phyloP scores from a whole-genome alignment of 1,284 basidiomycete genomes.

The Cutaneotrichosporon curvatum region DNA sequence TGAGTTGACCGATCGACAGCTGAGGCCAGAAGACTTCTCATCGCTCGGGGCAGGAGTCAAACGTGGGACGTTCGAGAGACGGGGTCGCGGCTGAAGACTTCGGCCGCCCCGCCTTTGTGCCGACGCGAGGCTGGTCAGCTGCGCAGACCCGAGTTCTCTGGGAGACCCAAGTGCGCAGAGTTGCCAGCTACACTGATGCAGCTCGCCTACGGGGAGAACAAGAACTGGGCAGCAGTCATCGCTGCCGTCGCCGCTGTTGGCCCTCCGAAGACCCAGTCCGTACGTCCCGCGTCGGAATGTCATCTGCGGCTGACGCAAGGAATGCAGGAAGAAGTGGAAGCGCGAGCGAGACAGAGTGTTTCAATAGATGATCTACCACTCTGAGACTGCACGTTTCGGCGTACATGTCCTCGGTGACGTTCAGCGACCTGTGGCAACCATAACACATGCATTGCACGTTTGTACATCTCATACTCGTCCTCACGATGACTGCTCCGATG shows the following conservation, averaged over 20 bases:
- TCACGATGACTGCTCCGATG: no score
- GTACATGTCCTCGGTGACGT: no score
- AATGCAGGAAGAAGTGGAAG: constrained; percentile 4
- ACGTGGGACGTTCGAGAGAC: no score
- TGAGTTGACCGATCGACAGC: no score
- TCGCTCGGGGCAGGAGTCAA: no score
- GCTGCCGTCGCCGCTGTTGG: background rate
- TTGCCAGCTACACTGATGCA: background rate
- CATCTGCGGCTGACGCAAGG: constrained; percentile 1
- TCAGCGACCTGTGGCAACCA: no score
- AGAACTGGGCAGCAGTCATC: constrained; percentile 1
- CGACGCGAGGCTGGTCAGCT: background rate
- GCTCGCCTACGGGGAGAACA: constrained; percentile 1
- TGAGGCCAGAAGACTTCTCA: no score
- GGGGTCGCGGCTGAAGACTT: background rate
- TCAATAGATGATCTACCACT: no score
- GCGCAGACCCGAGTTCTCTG: constrained; percentile 1
- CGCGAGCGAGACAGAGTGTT: constrained; percentile 1
- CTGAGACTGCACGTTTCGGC: no score
- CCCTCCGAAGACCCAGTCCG: background rate
- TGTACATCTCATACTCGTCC: no score
- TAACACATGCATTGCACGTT: no score
- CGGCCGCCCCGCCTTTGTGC: background rate
- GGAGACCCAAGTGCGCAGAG: background rate
- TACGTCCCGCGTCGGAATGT: background rate